phyloP scores from a whole-genome alignment of 257 asterid genomes.

The Apocynum venetum region DNA sequence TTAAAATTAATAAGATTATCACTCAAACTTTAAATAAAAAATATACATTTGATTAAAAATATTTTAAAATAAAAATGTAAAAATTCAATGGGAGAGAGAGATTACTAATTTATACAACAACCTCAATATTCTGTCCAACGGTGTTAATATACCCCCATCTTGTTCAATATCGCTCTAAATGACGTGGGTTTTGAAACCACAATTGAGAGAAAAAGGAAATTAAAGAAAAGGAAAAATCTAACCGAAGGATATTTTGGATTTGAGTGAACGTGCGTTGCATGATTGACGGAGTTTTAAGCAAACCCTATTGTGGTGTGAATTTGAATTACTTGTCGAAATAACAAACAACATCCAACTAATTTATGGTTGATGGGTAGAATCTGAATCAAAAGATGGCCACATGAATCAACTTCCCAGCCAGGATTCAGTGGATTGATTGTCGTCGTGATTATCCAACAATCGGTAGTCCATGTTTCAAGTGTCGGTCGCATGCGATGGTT shows the following conservation, averaged over 20 bases:
- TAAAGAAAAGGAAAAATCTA: not conserved
- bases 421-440: conserved; percentile 3
- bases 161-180: too few relatives aligned
- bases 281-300: not conserved
- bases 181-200: too few relatives aligned
- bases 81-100: too few relatives aligned
- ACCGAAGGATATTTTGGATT: not conserved
- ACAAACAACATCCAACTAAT: not conserved
- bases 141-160: too few relatives aligned
- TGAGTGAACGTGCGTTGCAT: conserved; percentile 1
- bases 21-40: too few relatives aligned
- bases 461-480: not conserved
- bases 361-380: not conserved
- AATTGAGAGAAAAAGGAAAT: not conserved
- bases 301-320: not conserved
- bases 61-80: too few relatives aligned
- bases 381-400: not conserved
- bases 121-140: too few relatives aligned
- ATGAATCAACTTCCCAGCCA: not conserved
- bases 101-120: too few relatives aligned
- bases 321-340: not conserved
- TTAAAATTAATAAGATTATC: too few relatives aligned
- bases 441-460: not conserved
- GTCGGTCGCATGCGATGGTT: not conserved
- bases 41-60: too few relatives aligned